Conservation (phyloP, 1,284 basidiomycete species). For the Tilletia caries region DNA sequence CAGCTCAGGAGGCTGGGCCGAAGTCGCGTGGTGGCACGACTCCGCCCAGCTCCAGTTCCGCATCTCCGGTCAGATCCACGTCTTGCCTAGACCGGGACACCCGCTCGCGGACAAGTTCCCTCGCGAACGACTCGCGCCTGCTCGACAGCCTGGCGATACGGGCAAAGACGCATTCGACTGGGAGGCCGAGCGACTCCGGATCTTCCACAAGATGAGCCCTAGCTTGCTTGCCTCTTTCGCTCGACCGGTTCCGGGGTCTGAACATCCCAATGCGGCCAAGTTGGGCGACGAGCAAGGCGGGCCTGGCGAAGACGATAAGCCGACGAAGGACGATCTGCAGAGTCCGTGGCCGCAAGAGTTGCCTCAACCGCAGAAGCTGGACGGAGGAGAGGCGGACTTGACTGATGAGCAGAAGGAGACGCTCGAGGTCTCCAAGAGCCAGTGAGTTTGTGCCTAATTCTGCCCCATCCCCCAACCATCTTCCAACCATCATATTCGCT, state of each 20-base stretch:
- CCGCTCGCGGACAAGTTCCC: constrained; percentile 30
- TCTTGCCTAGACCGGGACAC: constrained; percentile 40
- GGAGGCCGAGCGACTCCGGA: constrained; percentile 51
- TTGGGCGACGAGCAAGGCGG: constrained; percentile 3
- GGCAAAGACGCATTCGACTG: constrained; percentile 45
- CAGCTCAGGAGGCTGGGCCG: constrained; percentile 34
- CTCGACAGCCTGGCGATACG: constrained; percentile 23
- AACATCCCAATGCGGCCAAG: constrained; percentile 31
- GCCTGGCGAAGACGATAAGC: constrained; percentile 23
- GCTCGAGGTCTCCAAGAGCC: constrained; percentile 40
- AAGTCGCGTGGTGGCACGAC: constrained; percentile 55
- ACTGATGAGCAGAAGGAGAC: constrained; percentile 43
- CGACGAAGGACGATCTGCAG: constrained; percentile 15
- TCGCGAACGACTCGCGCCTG: constrained; percentile 29
- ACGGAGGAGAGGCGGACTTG: constrained; percentile 35
- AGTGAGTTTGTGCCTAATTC: constrained; percentile 21
- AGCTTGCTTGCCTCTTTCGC: constrained; percentile 53
- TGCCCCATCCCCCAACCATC: too few species aligned
- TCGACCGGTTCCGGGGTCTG: constrained; percentile 50
- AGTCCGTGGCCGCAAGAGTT: constrained; percentile 42
- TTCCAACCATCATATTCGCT: too few species aligned
- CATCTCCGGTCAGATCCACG: constrained; percentile 49
- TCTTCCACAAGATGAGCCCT: constrained; percentile 52
- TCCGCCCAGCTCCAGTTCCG: constrained; percentile 51
- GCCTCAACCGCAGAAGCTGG: constrained; percentile 25